Base-by-base conservation (phyloP, 2,329 filamentous ascomycete genomes). In the Colletotrichum sp. region DNA sequence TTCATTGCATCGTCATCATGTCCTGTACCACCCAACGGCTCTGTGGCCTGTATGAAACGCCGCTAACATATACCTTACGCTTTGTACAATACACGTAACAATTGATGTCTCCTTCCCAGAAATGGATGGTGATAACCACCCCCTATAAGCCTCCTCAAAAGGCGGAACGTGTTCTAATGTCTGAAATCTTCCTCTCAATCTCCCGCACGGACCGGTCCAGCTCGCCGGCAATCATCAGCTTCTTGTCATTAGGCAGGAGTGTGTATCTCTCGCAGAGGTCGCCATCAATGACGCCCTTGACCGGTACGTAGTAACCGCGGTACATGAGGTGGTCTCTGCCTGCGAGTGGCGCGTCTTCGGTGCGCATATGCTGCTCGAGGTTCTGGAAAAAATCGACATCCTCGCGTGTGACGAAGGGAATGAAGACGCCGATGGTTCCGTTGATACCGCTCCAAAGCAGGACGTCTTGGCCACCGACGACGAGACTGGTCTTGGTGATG, bases 361-460 rank as follows among this genome's bases (percentile, higher is more conserved):
- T 92, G 64, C 96, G 91, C 83, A 99, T 89, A 81, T 98, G 95
- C 82, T 94, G 93, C 86, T 99, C 97, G 28, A 99, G 89, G 76
- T 92, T 95, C 84, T 98, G 96, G 91, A 99, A 99, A 86, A 99
- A 98, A 84, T 98, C 97, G 66, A 97, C 95, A 80, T 98, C 96
- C 82, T 98, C 96, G 48, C 97, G 94, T 77, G 93, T 94, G 62
- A 96, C 88, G 82, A 99, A 98, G 0, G 97, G 97, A 62, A 99
- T 94, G 64, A 99, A 90, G 69, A 98, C 95, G 65, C 96, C 97
- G 52, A 99, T 92, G 0, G 97, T 98, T 65, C 97, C 97, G 85
- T 98, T 96, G 21, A 99, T 88, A 24, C 97, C 97, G 78, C 94
- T 94, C 97, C 97, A 99, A 68, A 99, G 89, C 3, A 99, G 87